Evolutionary conservation across 495 filamentous ascomycete genomes (phyloP).

Genomic region (Jackrogersella minutella): DNA sequence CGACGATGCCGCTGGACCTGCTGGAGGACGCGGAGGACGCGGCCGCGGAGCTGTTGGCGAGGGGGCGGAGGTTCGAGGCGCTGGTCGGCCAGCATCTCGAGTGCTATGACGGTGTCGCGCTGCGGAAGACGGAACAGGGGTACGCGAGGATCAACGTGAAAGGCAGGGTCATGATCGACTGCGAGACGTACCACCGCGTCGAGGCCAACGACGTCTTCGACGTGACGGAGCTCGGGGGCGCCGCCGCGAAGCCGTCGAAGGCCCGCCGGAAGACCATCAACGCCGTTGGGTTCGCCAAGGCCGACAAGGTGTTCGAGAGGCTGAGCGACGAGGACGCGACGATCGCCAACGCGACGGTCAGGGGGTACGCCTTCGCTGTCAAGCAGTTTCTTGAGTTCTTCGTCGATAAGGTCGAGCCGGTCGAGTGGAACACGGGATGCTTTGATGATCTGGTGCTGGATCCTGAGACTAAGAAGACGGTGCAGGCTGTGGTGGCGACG

Average conservation of each 20-base stretch:
- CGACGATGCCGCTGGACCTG: constrained; percentile 39
- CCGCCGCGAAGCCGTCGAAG: constrained; percentile 29
- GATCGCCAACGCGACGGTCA: constrained; percentile 43
- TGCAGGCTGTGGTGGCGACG: constrained; percentile 58
- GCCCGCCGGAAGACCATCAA: constrained; percentile 1
- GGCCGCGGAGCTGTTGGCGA: constrained; percentile 26
- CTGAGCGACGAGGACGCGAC: constrained; percentile 44
- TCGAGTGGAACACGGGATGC: constrained; percentile 43
- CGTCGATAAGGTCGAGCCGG: constrained; percentile 40
- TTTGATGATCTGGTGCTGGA: constrained; percentile 67
- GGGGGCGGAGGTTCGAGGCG: constrained; percentile 43
- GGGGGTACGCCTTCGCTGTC: constrained; percentile 47
- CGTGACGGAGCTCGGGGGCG: constrained; percentile 20
- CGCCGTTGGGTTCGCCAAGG: background rate
- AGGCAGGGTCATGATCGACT: constrained; percentile 45
- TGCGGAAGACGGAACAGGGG: background rate
- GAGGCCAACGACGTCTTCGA: constrained; percentile 43
- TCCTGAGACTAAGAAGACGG: constrained; percentile 57
- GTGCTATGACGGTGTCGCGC: constrained; percentile 19
- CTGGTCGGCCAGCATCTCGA: constrained; percentile 18
- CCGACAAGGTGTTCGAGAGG: constrained; percentile 14
- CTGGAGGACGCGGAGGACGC: no score
- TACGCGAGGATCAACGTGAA: constrained; percentile 6
- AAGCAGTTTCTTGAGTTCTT: constrained; percentile 49
- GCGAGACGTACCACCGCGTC: constrained; percentile 44